Conservation (phyloP, 2,329 filamentous ascomycete genomes). For the Chaetomium olivaceum region DNA sequence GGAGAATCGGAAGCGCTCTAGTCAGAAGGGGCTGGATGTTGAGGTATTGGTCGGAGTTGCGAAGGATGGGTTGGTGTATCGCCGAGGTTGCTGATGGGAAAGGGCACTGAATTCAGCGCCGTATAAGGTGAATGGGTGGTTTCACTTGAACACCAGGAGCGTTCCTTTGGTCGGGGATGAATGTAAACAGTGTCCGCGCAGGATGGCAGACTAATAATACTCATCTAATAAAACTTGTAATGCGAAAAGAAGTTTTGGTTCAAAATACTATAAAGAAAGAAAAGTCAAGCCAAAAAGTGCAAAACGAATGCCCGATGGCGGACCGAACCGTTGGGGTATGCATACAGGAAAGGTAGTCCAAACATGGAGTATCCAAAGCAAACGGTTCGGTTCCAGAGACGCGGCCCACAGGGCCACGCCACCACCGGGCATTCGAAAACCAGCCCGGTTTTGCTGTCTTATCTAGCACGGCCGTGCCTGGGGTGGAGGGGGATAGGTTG, state of each 20-base stretch:
- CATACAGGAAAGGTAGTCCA: background rate
- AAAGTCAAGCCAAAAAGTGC: background rate
- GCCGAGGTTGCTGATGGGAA: background rate
- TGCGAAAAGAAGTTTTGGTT: background rate
- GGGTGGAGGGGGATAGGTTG: background rate
- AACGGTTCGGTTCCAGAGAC: background rate
- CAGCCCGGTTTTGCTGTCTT: background rate
- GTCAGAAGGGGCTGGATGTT: slow-evolving; percentile 21
- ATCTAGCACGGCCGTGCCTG: background rate
- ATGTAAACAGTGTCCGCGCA: too few relatives aligned
- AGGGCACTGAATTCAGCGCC: background rate
- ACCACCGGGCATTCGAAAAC: background rate
- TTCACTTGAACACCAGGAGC: background rate
- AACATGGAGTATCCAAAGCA: background rate
- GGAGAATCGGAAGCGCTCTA: slow-evolving; percentile 45
- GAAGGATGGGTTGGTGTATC: background rate
- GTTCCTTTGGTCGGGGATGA: too few relatives aligned
- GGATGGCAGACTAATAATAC: too few relatives aligned
- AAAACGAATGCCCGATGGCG: background rate
- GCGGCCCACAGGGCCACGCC: background rate
- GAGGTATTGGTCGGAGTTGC: slow-evolving; percentile 24
- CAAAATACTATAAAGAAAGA: background rate
- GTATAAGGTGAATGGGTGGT: background rate
- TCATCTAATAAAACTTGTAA: background rate
- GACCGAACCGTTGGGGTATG: background rate